phyloP scores from a whole-genome alignment of 1,284 basidiomycete species.

The Malassezia psittaci region DNA sequence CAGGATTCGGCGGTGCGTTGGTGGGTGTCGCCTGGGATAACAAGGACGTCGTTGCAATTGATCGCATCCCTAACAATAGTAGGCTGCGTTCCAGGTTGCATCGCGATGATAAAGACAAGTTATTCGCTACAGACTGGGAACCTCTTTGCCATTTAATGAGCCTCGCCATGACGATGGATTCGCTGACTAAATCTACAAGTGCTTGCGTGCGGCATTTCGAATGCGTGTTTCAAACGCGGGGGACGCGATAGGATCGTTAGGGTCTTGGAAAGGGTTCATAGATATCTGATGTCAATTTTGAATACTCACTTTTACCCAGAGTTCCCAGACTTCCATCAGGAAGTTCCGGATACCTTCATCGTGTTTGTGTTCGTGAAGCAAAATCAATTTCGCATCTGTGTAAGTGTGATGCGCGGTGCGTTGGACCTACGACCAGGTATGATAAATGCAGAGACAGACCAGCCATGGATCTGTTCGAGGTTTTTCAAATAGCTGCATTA shows the following conservation, averaged over 20 bases:
- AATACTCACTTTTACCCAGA: constrained; percentile 32
- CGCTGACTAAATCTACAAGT: constrained; percentile 21
- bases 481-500: constrained; percentile 32
- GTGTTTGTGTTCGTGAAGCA: constrained; percentile 45
- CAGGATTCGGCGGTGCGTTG: constrained; percentile 22
- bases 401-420: not conserved
- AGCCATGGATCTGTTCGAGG: constrained; percentile 42
- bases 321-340: constrained; percentile 45
- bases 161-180: not conserved
- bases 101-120: no score
- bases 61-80: not conserved
- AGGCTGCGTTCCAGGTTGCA: not conserved
- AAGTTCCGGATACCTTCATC: constrained; percentile 46
- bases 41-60: not conserved
- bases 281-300: constrained; percentile 17
- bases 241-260: constrained; percentile 31
- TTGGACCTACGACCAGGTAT: constrained; percentile 33
- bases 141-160: no score
- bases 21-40: constrained; percentile 3
- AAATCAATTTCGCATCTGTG: constrained; percentile 39
- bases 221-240: constrained; percentile 32
- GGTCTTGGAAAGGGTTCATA: constrained; percentile 42
- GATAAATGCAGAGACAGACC: constrained; percentile 34
- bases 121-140: no score
- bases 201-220: constrained; percentile 32